Evolutionary conservation across 2,329 filamentous ascomycete species (phyloP).

Genomic region (Ceratocystiopsis minuta): DNA sequence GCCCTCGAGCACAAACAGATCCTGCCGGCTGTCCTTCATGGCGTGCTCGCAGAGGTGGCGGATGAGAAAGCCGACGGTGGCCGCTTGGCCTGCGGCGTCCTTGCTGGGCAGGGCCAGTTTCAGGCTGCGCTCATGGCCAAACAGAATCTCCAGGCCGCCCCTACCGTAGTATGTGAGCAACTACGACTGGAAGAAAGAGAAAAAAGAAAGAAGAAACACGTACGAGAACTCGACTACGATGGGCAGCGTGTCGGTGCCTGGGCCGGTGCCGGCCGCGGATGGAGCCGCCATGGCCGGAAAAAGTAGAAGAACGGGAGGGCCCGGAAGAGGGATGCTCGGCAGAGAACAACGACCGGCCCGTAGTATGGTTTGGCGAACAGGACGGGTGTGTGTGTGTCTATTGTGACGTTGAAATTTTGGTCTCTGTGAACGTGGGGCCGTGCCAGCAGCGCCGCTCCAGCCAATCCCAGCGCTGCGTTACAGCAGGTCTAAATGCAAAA

Average conservation of each 20-base stretch:
- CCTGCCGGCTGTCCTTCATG: slow-evolving; percentile 72
- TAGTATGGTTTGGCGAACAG: too few species aligned
- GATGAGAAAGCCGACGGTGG: slow-evolving; percentile 62
- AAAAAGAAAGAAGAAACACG: slow-evolving; percentile 13
- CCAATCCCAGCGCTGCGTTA: too few species aligned
- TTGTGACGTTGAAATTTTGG: too few species aligned
- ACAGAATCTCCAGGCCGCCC: slow-evolving; percentile 87
- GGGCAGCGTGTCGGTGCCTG: slow-evolving; percentile 8
- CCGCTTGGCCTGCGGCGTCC: slow-evolving; percentile 38
- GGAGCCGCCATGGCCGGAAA: too few species aligned
- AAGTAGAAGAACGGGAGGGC: too few species aligned
- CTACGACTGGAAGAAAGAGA: not conserved
- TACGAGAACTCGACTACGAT: slow-evolving; percentile 45
- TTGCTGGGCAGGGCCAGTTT: slow-evolving; percentile 47
- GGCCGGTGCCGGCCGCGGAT: too few species aligned
- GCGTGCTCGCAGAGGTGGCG: slow-evolving; percentile 59
- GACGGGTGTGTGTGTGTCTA: too few species aligned
- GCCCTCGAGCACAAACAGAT: slow-evolving; percentile 75
- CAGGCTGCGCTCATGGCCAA: slow-evolving; percentile 64
- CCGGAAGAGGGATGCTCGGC: too few species aligned
- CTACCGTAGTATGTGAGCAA: slow-evolving; percentile 26
- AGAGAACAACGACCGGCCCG: too few species aligned
- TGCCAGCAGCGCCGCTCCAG: too few species aligned
- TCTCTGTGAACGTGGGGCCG: too few species aligned
- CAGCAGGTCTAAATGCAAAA: too few species aligned